phyloP scores from a whole-genome alignment of 768 basidiomycete genomes.

The Lactarius hatsudake region DNA sequence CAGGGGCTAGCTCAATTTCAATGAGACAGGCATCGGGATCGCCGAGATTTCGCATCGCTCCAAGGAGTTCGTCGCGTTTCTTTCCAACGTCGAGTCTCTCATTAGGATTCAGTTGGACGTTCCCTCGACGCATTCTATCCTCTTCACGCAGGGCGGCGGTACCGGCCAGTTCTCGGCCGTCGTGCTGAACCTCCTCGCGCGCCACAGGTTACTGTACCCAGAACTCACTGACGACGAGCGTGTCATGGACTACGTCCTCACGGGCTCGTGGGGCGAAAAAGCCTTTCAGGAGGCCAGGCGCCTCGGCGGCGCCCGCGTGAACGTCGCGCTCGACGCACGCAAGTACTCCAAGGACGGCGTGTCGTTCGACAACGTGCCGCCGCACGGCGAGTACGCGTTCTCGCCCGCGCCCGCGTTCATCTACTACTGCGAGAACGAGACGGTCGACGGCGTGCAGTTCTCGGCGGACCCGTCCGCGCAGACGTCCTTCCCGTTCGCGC shows the following conservation, averaged over 20 bases:
- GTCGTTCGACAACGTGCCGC: slow-evolving; percentile 77
- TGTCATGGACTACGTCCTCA: slow-evolving; percentile 83
- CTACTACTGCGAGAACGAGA: slow-evolving; percentile 99
- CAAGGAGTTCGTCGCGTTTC: slow-evolving; percentile 74
- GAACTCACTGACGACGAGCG: slow-evolving; percentile 53
- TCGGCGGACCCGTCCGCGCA: slow-evolving; percentile 50
- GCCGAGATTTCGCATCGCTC: slow-evolving; percentile 96
- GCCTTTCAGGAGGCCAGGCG: slow-evolving; percentile 80
- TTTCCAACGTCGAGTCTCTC: slow-evolving; percentile 58
- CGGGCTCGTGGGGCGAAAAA: slow-evolving; percentile 89
- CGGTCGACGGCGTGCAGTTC: slow-evolving; percentile 93
- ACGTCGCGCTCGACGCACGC: slow-evolving; percentile 72
- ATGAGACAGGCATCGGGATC: slow-evolving; percentile 89
- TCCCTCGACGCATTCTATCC: slow-evolving; percentile 77
- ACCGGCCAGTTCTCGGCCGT: slow-evolving; percentile 89
- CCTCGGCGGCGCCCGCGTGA: slow-evolving; percentile 55
- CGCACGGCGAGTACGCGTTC: slow-evolving; percentile 69
- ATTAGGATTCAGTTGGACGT: slow-evolving; percentile 77
- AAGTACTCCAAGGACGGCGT: slow-evolving; percentile 60
- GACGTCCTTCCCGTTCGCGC: slow-evolving; percentile 72
- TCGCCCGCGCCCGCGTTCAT: slow-evolving; percentile 81
- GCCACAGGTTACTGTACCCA: slow-evolving; percentile 75
- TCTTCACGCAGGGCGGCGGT: slow-evolving; percentile 95
- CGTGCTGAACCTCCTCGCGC: slow-evolving; percentile 87
- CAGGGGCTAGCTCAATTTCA: slow-evolving; percentile 87